phyloP scores from a whole-genome alignment of 164 flowering plant species.

The Kalanchoe fedtschenkoi region DNA sequence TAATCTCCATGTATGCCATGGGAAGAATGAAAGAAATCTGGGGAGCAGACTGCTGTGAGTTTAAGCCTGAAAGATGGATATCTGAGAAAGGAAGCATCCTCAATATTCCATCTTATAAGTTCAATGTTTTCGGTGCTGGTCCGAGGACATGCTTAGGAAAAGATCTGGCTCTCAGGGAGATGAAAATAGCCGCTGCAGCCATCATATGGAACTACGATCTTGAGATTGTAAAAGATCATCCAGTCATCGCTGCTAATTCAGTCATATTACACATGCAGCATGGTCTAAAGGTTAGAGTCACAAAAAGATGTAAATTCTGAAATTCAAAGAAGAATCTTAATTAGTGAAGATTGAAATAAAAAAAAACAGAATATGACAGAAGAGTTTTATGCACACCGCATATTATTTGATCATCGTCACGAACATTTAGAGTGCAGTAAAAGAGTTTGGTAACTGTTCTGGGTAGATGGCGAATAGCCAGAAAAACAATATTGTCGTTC shows the following conservation, averaged over 20 bases:
- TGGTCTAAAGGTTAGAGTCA: conserved; percentile 29
- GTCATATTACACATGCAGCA: conserved; percentile 31
- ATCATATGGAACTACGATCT: conserved; percentile 14
- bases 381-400: too few species aligned
- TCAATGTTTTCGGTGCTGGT: conserved; percentile 28
- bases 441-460: too few species aligned
- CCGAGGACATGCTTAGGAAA: conserved; percentile 30
- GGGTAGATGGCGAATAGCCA: too few species aligned
- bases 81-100: conserved; percentile 11
- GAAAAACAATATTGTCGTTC: too few species aligned
- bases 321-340: not conserved
- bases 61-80: conserved; percentile 53
- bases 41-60: conserved; percentile 44
- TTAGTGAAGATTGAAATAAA: not conserved
- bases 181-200: conserved; percentile 16
- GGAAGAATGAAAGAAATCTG: conserved; percentile 38
- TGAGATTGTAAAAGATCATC: conserved; percentile 18
- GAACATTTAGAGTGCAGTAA: too few species aligned
- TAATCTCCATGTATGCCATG: conserved; percentile 28
- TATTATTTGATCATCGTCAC: too few species aligned
- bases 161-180: conserved; percentile 14
- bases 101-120: conserved; percentile 26
- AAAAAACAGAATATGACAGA: too few species aligned
- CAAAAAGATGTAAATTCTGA: conserved; percentile 7
- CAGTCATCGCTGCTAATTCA: conserved; percentile 15